Evolutionary conservation across 805 yeast genomes (phyloP), one percentile per base, ranked within the genome.

Genomic region (Candida manassasensis): DNA sequence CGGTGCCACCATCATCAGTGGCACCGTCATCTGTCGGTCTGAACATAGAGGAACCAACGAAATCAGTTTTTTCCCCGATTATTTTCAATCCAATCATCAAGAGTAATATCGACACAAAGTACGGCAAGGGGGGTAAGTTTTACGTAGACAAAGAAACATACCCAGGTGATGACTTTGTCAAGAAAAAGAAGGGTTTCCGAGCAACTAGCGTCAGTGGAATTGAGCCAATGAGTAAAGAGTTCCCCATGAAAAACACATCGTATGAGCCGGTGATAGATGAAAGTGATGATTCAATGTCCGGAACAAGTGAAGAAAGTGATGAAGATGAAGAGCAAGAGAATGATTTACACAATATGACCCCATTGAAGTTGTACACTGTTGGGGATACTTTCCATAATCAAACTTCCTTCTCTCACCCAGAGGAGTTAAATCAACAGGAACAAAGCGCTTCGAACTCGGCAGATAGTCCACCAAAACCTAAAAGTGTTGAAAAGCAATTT

Each of bases 61-160:
- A 62, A 38, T 84, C 95, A 28, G 77, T 81, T 0, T 89, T 87
- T 57, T 84, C 95, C 0, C 95, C 95, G 0, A 64, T 88, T 27
- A 70, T 73, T 27, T 89, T 88, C 60, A 83, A 85, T 48, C 95
- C 96, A 0, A 72, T 81, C 13, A 82, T 86, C 36, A 79, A 78
- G 38, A 73, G 75, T 31, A 78, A 75, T 39, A 79, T 90, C 26
- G 97, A 90, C 52, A 78, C 84, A 38, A 90, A 90, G 50, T 90
- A 90, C 49, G 81, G 81, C 9, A 72, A 73, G 43, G 98, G 98
- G 4, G 98, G 98, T 2, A 84, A 89, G 50, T 90, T 84, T 52
- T 88, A 79, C 52, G 85, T 84, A 11, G 62, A 58, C 4, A 54
- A 58, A 31, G 71, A 65, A 12, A 24, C 43, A 11, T 35, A 53